These are phyloP conservation scores for Evernia prunastri DNA, from an alignment of 495 filamentous ascomycete genomes.

Conservation along the genomic window DNA sequence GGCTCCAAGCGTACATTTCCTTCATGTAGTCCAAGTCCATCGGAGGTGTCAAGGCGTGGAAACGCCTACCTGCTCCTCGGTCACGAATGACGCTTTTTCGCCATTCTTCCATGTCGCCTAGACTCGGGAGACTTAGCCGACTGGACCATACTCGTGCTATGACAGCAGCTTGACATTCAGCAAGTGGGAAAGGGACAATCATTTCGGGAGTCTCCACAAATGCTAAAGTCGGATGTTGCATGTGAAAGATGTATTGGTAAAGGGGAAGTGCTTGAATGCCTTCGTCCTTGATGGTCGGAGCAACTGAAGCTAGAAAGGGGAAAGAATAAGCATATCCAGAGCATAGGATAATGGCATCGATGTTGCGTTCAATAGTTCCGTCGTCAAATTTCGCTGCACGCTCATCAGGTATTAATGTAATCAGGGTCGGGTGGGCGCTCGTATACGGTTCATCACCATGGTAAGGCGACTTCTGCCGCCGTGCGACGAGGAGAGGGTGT, in stretches of 20 bases:
- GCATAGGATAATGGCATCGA: not conserved
- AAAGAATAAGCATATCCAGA: not conserved
- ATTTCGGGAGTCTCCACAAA: slow-evolving; percentile 69
- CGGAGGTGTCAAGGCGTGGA: not conserved
- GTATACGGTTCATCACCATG: slow-evolving; percentile 13
- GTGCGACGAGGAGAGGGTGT: slow-evolving; percentile 45
- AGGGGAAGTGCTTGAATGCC: slow-evolving; percentile 54
- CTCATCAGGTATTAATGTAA: slow-evolving; percentile 1
- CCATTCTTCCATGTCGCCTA: slow-evolving; percentile 58
- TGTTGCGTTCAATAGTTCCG: not conserved
- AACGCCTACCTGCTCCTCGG: not conserved
- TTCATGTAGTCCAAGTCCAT: not conserved
- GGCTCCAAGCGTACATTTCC: not conserved
- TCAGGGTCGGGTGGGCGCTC: slow-evolving; percentile 6
- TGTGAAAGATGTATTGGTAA: slow-evolving; percentile 73
- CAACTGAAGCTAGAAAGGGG: not conserved
- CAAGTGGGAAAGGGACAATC: slow-evolving; percentile 72
- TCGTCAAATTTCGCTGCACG: slow-evolving; percentile 5
- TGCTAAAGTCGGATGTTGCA: slow-evolving; percentile 65
- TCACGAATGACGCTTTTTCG: slow-evolving; percentile 1
- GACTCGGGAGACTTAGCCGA: slow-evolving; percentile 53
- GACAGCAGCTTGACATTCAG: slow-evolving; percentile 68
- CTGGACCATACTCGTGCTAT: slow-evolving; percentile 70
- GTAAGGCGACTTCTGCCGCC: slow-evolving; percentile 35
- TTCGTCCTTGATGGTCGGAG: not conserved